Conservation (phyloP, 164 flowering plant genomes). For the Kalanchoe fedtschenkoi region DNA sequence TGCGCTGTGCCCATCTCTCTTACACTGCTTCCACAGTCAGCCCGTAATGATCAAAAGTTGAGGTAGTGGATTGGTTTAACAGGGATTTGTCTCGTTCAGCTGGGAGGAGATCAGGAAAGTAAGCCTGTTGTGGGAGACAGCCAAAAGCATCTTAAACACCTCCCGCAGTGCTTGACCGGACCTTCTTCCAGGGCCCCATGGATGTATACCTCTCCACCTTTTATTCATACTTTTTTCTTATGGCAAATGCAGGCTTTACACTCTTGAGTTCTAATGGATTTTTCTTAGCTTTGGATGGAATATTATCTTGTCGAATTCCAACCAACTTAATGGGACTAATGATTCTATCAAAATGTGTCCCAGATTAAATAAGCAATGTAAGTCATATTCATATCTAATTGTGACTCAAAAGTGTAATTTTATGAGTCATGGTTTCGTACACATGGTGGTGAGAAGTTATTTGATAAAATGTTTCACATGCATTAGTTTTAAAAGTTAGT, state of each 20-base stretch:
- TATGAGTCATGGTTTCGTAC: no score
- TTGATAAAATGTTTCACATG: no score
- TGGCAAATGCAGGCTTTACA: background rate
- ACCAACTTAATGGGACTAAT: no score
- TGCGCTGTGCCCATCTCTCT: no score
- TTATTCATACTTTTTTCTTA: background rate
- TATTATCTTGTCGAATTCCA: no score
- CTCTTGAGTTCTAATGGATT: background rate
- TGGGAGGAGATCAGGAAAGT: background rate
- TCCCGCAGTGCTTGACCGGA: background rate
- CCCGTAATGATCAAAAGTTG: conserved; percentile 3
- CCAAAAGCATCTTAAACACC: background rate
- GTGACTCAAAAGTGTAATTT: no score
- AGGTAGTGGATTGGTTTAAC: conserved; percentile 1
- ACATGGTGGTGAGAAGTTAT: no score
- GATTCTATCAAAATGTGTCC: no score
- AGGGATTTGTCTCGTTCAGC: background rate
- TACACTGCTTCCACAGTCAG: no score
- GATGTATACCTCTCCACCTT: background rate
- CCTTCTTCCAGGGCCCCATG: conserved; percentile 5
- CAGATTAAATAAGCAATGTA: no score
- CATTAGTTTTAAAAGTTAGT: no score
- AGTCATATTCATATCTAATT: no score
- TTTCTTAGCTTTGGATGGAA: background rate
- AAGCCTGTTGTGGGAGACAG: background rate